Conservation (phyloP, 164 flowering plant genomes). For the Macadamia tetraphylla region DNA sequence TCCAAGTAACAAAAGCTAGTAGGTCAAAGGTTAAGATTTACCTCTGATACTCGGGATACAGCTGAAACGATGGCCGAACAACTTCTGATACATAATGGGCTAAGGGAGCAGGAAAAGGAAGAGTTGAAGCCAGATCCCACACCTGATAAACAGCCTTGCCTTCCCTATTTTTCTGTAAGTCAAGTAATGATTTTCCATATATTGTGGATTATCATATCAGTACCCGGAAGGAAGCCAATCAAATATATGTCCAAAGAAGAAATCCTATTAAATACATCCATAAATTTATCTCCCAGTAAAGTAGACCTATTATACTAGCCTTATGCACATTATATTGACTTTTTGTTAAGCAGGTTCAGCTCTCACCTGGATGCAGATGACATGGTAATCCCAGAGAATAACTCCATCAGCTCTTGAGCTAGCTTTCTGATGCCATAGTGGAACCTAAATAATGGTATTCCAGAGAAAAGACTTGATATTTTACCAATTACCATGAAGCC, state of each 20-base stretch:
- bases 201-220: not conserved
- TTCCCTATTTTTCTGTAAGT: conserved; percentile 42
- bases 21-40: conserved; percentile 15
- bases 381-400: conserved; percentile 93
- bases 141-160: conserved; percentile 41
- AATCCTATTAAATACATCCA: not conserved
- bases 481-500: not conserved
- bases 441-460: conserved; percentile 36
- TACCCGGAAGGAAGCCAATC: not conserved
- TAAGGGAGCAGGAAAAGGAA: conserved; percentile 68
- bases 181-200: not conserved
- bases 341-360: not conserved
- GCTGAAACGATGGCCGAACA: conserved; percentile 63
- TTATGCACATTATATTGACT: not conserved
- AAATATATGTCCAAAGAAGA: not conserved
- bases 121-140: conserved; percentile 91
- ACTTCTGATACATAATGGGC: conserved; percentile 59
- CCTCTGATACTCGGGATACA: conserved; percentile 70
- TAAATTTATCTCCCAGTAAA: not conserved
- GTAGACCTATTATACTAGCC: not conserved
- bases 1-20: not conserved
- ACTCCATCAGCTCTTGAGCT: conserved; percentile 78
- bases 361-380: conserved; percentile 81
- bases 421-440: conserved; percentile 93
- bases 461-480: conserved; percentile 10